These are phyloP conservation scores for Cephalotrichum gorgonifer DNA, from an alignment of 2,329 filamentous ascomycete genomes.

Conservation along the genomic window DNA sequence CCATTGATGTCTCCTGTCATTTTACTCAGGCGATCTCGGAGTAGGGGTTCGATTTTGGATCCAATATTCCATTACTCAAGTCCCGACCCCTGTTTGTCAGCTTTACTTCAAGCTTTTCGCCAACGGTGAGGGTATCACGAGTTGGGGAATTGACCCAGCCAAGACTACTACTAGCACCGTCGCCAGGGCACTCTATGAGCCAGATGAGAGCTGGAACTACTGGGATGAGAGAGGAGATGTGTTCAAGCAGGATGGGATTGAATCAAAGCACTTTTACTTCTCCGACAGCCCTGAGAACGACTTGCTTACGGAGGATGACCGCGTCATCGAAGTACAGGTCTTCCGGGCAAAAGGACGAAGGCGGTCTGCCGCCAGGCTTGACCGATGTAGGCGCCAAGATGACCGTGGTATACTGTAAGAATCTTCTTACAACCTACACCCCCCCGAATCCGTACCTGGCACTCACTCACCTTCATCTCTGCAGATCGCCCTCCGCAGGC, in stretches of 20 bases:
- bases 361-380: neutral
- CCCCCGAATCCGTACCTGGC: neutral
- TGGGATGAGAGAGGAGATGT: constrained; percentile 21
- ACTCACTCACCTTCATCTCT: neutral
- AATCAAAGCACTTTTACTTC: constrained; percentile 40
- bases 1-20: neutral
- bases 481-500: constrained; percentile 41
- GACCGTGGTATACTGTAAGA: neutral
- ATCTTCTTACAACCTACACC: neutral
- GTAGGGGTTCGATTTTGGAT: constrained; percentile 39
- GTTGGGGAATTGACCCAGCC: constrained; percentile 38
- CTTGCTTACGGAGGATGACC: constrained; percentile 40
- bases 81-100: constrained; percentile 22
- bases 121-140: constrained; percentile 40
- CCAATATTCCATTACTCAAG: constrained; percentile 31
- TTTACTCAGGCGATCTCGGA: constrained; percentile 18
- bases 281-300: constrained; percentile 19
- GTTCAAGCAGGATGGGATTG: constrained; percentile 17
- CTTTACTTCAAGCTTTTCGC: constrained; percentile 46
- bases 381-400: neutral
- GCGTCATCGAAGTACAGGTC: constrained; percentile 41
- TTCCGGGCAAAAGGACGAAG: constrained; percentile 39
- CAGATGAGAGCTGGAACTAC: constrained; percentile 29
- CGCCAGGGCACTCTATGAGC: constrained; percentile 37
- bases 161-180: constrained; percentile 25